A percentile compares a stretch with the other conserved stretches of the same genome.
Evolutionary conservation across 2,329 filamentous ascomycete species (phyloP).

Genomic region (Podosphaera leucotricha): DNA sequence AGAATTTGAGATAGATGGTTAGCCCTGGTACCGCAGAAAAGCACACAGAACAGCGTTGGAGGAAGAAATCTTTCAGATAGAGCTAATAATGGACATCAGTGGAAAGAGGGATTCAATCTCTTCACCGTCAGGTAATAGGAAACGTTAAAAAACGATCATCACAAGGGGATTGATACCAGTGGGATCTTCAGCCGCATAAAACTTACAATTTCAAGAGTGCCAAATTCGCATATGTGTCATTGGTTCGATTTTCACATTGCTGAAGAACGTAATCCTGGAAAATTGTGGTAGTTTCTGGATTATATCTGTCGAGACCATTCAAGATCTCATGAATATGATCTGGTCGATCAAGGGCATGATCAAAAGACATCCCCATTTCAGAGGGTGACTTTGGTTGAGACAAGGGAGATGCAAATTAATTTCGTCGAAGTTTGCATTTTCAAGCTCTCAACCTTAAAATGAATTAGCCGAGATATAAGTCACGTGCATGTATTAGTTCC

Average conservation of each 20-base stretch:
- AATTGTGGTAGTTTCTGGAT: conserved; percentile 79
- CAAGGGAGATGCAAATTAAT: too few species aligned
- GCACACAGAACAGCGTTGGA: too few species aligned
- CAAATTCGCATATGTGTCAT: conserved; percentile 91
- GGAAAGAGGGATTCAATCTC: conserved; percentile 30
- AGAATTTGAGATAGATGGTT: conserved; percentile 5
- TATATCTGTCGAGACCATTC: conserved; percentile 94
- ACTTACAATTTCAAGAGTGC: conserved; percentile 93
- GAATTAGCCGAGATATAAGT: not conserved
- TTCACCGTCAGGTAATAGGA: conserved; percentile 83
- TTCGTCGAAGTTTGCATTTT: too few species aligned
- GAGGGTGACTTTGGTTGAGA: too few species aligned
- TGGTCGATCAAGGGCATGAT: conserved; percentile 78
- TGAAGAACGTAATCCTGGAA: conserved; percentile 88
- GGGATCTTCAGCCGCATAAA: not conserved
- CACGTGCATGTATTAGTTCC: too few species aligned
- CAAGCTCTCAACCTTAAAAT: not conserved
- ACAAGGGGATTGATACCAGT: conserved; percentile 17
- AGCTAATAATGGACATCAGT: conserved; percentile 51
- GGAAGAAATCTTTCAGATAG: conserved; percentile 53
- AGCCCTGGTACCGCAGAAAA: too few species aligned
- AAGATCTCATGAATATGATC: conserved; percentile 84
- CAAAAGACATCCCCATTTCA: conserved; percentile 28
- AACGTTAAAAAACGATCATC: conserved; percentile 76
- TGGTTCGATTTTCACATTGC: conserved; percentile 86